phyloP scores from a whole-genome alignment of 23 red algal species.

The Gracilaria gracilis region DNA sequence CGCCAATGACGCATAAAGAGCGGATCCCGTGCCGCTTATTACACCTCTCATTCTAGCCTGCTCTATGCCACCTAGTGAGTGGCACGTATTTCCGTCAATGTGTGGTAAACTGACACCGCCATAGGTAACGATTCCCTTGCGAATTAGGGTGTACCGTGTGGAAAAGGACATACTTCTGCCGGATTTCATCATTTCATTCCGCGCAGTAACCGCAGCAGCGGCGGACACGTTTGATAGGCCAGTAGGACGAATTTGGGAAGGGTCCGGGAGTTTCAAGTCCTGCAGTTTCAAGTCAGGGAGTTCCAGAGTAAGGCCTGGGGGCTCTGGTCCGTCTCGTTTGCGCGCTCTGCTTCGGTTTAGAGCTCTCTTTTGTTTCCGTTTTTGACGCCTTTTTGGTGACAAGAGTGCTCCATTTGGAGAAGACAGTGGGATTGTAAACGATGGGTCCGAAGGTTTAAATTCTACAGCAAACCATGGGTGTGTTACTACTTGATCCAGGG shows the following conservation, averaged over 20 bases:
- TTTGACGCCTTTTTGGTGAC: neutral
- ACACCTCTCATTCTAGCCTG: constrained; percentile 14
- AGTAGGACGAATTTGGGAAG: neutral
- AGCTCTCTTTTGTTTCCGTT: constrained; percentile 21
- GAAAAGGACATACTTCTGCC: constrained; percentile 37
- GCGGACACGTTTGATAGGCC: neutral
- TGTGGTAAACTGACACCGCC: neutral
- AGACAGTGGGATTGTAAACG: neutral
- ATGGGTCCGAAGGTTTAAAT: constrained; percentile 25
- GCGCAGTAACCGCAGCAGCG: neutral
- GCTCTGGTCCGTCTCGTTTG: neutral
- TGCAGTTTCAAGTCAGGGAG: constrained; percentile 6
- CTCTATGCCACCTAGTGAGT: constrained; percentile 5
- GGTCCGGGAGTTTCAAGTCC: constrained; percentile 8
- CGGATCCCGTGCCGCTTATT: neutral
- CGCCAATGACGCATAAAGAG: neutral
- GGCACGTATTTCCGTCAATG: neutral
- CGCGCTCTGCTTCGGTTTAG: constrained; percentile 1
- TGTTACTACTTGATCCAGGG: constrained; percentile 68
- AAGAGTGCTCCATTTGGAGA: neutral
- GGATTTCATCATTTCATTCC: constrained; percentile 29
- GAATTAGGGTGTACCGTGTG: constrained; percentile 8
- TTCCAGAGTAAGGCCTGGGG: neutral
- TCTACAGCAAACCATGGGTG: constrained; percentile 91
- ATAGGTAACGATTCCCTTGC: constrained; percentile 26